Percentiles rank a stretch among this genome's conserved stretches.
Evolutionary conservation across 495 filamentous ascomycete genomes (phyloP).

Genomic region (Parachaetomium inaequale): DNA sequence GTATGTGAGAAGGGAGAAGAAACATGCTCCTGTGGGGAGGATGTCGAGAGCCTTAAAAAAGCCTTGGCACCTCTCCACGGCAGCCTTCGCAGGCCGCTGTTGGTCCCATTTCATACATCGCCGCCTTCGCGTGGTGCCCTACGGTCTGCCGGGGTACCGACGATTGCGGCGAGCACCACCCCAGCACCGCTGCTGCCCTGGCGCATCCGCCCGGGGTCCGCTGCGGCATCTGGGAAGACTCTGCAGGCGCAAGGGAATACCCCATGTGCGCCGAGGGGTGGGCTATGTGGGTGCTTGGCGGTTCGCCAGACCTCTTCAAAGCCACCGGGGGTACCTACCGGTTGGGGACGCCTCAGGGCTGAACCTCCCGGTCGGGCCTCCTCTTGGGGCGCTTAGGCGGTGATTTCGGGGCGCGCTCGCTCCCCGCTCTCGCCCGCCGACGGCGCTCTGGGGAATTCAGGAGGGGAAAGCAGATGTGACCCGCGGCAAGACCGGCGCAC

Average conservation of each 20-base stretch:
- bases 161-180: slow-evolving; percentile 14
- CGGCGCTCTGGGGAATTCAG: slow-evolving; percentile 22
- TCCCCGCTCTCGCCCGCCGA: slow-evolving; percentile 15
- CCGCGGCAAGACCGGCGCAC: slow-evolving; percentile 18
- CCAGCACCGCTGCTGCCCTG: slow-evolving; percentile 8
- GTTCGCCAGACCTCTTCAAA: slow-evolving; percentile 41
- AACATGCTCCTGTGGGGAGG: slow-evolving; percentile 6
- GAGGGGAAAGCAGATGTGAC: slow-evolving; percentile 23
- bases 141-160: slow-evolving; percentile 15
- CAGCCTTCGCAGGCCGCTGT: slow-evolving; percentile 5
- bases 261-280: slow-evolving; percentile 23
- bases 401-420: slow-evolving; percentile 2
- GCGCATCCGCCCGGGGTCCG: background rate
- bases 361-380: slow-evolving; percentile 15
- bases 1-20: slow-evolving; percentile 11
- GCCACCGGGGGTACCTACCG: slow-evolving; percentile 41
- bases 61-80: slow-evolving; percentile 14
- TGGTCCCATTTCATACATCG: slow-evolving; percentile 14
- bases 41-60: background rate
- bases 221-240: background rate
- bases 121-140: slow-evolving; percentile 18
- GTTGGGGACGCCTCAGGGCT: slow-evolving; percentile 33
- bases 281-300: slow-evolving; percentile 54
- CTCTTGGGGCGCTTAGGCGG: slow-evolving; percentile 22
- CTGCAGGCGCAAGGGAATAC: slow-evolving; percentile 2